A percentile compares a stretch with the other conserved stretches of the same genome.
Conservation (phyloP, 768 basidiomycete genomes). For the Rhodotorula sphaerocarpa region DNA sequence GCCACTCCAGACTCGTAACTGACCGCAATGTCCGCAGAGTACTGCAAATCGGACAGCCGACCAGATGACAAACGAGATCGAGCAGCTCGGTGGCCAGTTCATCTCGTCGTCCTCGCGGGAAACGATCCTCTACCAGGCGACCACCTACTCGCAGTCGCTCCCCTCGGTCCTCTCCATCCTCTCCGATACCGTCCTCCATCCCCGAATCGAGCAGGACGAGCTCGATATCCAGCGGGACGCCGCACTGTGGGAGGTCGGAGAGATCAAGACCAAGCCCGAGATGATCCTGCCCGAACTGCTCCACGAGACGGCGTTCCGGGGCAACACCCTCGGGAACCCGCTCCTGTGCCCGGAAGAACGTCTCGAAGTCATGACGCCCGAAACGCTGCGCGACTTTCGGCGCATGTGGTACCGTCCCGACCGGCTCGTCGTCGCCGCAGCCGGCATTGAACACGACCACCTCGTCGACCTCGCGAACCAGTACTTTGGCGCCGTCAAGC, state of each 20-base stretch:
- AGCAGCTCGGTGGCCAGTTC: slow-evolving; percentile 82
- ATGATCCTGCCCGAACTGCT: slow-evolving; percentile 84
- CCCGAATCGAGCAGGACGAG: slow-evolving; percentile 67
- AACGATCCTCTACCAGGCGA: slow-evolving; percentile 95
- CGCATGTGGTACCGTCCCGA: slow-evolving; percentile 84
- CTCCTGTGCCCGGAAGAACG: slow-evolving; percentile 79
- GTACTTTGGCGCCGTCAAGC: slow-evolving; percentile 64
- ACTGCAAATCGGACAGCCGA: slow-evolving; percentile 63
- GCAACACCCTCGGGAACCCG: slow-evolving; percentile 76
- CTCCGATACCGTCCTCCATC: slow-evolving; percentile 77
- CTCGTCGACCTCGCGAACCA: slow-evolving; percentile 77
- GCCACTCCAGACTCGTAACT: background rate
- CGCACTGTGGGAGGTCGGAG: slow-evolving; percentile 80
- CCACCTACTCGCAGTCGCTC: slow-evolving; percentile 76
- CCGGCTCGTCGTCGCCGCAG: slow-evolving; percentile 87
- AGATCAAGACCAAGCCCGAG: slow-evolving; percentile 80
- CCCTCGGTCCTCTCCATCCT: slow-evolving; percentile 77
- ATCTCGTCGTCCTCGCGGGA: slow-evolving; percentile 83
- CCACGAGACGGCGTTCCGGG: slow-evolving; percentile 73
- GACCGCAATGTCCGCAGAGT: slow-evolving; percentile 50
- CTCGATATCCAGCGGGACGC: slow-evolving; percentile 75
- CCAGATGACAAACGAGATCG: slow-evolving; percentile 71
- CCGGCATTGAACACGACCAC: slow-evolving; percentile 81
- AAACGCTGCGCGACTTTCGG: slow-evolving; percentile 58
- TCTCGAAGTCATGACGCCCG: slow-evolving; percentile 58